phyloP scores from a whole-genome alignment of 2,329 filamentous ascomycete genomes.

The Xylaria sp. region DNA sequence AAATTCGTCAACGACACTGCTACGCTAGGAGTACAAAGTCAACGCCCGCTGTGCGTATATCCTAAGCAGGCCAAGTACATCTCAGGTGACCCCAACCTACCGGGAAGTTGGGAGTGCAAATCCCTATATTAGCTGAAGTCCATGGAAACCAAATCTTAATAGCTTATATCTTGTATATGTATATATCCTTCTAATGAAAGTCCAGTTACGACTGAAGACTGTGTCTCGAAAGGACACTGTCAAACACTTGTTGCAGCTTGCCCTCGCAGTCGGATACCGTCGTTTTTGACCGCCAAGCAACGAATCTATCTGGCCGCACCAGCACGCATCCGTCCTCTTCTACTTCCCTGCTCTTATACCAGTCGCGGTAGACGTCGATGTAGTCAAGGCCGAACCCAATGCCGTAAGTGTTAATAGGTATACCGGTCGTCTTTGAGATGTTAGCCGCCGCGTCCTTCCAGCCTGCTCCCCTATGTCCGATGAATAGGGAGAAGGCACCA shows the following conservation, averaged over 20 bases:
- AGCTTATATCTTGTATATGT: background rate
- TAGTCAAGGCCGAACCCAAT: conserved; percentile 69
- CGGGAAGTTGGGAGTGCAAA: conserved; percentile 44
- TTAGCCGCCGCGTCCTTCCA: conserved; percentile 62
- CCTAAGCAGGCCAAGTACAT: conserved; percentile 46
- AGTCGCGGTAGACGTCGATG: conserved; percentile 71
- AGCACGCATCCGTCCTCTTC: conserved; percentile 68
- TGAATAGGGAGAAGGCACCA: conserved; percentile 61
- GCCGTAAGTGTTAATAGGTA: conserved; percentile 60
- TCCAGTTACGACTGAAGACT: background rate
- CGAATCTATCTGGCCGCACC: conserved; percentile 67
- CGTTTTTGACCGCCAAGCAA: conserved; percentile 59
- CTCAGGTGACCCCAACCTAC: conserved; percentile 39
- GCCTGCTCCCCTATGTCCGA: conserved; percentile 64
- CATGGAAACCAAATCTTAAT: background rate
- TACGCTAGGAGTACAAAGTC: conserved; percentile 40
- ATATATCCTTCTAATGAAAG: background rate
- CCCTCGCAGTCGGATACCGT: conserved; percentile 32
- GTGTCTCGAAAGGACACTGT: conserved; percentile 35
- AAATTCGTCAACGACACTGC: conserved; percentile 46
- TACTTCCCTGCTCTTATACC: conserved; percentile 63
- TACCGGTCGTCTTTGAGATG: conserved; percentile 52
- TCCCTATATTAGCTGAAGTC: conserved; percentile 35
- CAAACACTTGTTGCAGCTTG: conserved; percentile 41
- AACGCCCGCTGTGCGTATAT: conserved; percentile 45